Conservation (phyloP, 768 basidiomycete species). For the Austroboletus eburneus region DNA sequence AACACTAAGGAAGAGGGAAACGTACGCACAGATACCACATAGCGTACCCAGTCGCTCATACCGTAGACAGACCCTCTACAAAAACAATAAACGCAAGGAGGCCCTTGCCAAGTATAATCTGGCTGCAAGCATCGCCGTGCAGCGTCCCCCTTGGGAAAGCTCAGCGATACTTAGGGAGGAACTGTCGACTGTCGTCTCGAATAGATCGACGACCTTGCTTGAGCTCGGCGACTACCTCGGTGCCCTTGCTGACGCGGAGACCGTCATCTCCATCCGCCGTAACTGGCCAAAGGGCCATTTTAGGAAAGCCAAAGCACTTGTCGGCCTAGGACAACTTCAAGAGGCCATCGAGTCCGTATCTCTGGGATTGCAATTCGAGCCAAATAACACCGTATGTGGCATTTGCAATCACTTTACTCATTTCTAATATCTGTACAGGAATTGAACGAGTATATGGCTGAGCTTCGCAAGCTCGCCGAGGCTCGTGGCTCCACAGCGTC, state of each 20-base stretch:
- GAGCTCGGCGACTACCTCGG: slow-evolving; percentile 71
- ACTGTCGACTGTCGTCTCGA: slow-evolving; percentile 83
- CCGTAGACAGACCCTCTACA: slow-evolving; percentile 64
- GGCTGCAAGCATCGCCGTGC: slow-evolving; percentile 70
- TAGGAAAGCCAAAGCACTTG: slow-evolving; percentile 85
- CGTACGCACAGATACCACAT: slow-evolving; percentile 44
- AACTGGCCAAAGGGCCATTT: slow-evolving; percentile 97
- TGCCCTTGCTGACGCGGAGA: slow-evolving; percentile 86
- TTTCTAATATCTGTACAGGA: slow-evolving; percentile 23
- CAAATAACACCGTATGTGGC: slow-evolving; percentile 49
- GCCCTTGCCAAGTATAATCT: slow-evolving; percentile 79
- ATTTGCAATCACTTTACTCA: not conserved
- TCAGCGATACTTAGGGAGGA: slow-evolving; percentile 83
- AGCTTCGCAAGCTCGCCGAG: slow-evolving; percentile 25
- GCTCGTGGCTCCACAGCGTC: slow-evolving; percentile 4
- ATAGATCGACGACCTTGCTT: slow-evolving; percentile 84
- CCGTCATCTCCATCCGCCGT: slow-evolving; percentile 77
- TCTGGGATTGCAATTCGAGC: slow-evolving; percentile 84
- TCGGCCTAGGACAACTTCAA: slow-evolving; percentile 59
- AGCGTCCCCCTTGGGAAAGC: slow-evolving; percentile 89
- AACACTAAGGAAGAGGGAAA: slow-evolving; percentile 93
- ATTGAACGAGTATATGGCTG: slow-evolving; percentile 30
- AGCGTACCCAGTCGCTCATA: slow-evolving; percentile 7
- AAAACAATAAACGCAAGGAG: slow-evolving; percentile 58
- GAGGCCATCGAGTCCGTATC: slow-evolving; percentile 82